phyloP scores from a whole-genome alignment of 2,329 filamentous ascomycete genomes.

The Trichophyton verrucosum region DNA sequence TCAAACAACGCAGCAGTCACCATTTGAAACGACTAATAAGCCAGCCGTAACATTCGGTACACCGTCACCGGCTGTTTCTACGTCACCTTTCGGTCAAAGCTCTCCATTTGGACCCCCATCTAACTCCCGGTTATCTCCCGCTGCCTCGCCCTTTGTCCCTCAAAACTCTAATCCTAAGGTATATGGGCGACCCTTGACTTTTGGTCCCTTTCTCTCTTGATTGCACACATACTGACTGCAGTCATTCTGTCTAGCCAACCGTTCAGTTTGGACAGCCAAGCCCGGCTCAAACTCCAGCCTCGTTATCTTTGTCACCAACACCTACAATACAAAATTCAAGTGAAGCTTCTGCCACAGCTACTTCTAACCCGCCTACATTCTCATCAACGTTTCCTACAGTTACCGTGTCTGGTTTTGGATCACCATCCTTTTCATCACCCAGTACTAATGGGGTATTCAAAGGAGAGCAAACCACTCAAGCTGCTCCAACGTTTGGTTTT shows the following conservation, averaged over 20 bases:
- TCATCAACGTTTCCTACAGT: background rate
- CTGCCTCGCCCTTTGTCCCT: constrained; percentile 11
- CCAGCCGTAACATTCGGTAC: background rate
- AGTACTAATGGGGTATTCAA: background rate
- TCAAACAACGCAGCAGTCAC: background rate
- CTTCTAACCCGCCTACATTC: background rate
- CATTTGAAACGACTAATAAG: background rate
- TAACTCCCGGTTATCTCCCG: constrained; percentile 8
- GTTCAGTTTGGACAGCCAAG: constrained; percentile 8
- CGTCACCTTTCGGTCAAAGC: background rate
- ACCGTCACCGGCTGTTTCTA: background rate
- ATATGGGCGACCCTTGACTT: background rate
- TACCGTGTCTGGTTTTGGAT: background rate
- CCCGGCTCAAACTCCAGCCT: background rate
- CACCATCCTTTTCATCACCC: background rate
- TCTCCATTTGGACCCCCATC: background rate
- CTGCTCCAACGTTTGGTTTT: background rate
- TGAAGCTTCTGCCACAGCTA: background rate
- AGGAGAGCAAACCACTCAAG: background rate
- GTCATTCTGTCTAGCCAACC: background rate
- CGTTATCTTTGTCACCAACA: background rate
- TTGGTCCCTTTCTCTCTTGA: background rate
- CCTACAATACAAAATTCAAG: background rate
- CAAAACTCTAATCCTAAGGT: constrained; percentile 4
- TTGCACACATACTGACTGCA: background rate